phyloP scores from a whole-genome alignment of 805 yeast species.

The Cyberlindnera japonica region DNA sequence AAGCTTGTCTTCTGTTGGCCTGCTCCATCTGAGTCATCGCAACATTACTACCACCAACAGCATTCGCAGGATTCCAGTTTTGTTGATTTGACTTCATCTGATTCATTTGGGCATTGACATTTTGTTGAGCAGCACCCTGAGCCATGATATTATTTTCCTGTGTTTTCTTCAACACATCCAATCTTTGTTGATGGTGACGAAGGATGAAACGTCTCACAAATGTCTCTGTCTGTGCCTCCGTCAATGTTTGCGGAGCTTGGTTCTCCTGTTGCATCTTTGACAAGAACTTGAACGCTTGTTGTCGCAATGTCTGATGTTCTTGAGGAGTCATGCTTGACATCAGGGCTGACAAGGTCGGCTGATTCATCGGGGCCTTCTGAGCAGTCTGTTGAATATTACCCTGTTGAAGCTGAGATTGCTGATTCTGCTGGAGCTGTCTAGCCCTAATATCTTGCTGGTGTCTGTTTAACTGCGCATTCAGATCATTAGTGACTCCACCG shows the following conservation, averaged over 20 bases:
- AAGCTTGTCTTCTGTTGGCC: slow-evolving; percentile 11
- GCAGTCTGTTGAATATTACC: slow-evolving; percentile 5
- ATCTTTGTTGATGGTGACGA: slow-evolving; percentile 25
- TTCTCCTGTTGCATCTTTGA: slow-evolving; percentile 22
- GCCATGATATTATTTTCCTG: not conserved
- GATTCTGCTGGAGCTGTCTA: slow-evolving; percentile 27
- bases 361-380: slow-evolving; percentile 4
- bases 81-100: slow-evolving; percentile 3
- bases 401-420: slow-evolving; percentile 5
- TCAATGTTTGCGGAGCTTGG: slow-evolving; percentile 21
- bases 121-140: slow-evolving; percentile 1
- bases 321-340: slow-evolving; percentile 7
- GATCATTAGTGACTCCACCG: slow-evolving; percentile 5
- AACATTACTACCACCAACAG: too few relatives aligned
- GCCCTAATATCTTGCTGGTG: slow-evolving; percentile 33
- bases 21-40: slow-evolving; percentile 5
- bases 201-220: slow-evolving; percentile 24
- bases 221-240: slow-evolving; percentile 24
- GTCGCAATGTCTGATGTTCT: not conserved
- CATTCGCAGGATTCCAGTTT: slow-evolving; percentile 1
- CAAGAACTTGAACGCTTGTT: not conserved
- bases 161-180: slow-evolving; percentile 8
- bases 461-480: slow-evolving; percentile 26
- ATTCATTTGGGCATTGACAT: not conserved
- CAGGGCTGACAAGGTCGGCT: slow-evolving; percentile 1